A percentile compares a stretch with the other conserved stretches of the same genome.
Evolutionary conservation across 768 basidiomycete genomes (phyloP).

Genomic region (Lentinula sp.): DNA sequence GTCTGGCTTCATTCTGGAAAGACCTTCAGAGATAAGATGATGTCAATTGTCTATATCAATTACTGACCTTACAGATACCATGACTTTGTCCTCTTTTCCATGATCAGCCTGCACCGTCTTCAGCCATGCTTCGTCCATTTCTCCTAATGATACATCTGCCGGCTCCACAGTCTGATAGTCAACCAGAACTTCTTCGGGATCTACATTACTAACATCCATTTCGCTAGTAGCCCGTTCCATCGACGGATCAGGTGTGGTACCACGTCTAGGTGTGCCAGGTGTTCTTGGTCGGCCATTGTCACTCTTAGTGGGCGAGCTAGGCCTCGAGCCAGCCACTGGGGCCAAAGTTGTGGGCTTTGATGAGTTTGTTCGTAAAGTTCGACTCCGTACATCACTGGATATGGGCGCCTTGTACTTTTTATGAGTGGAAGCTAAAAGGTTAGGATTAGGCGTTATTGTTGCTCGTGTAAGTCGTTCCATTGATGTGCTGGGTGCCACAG

Average conservation of each 20-base stretch:
- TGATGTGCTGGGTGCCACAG: conserved; percentile 26
- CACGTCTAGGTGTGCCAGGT: conserved; percentile 42
- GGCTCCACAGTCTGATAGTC: conserved; percentile 69
- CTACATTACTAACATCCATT: conserved; percentile 72
- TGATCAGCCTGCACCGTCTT: conserved; percentile 37
- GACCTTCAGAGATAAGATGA: not conserved
- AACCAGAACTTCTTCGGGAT: conserved; percentile 70
- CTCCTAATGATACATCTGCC: conserved; percentile 53
- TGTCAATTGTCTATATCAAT: not conserved
- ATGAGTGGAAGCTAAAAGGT: conserved; percentile 30
- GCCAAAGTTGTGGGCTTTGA: conserved; percentile 25
- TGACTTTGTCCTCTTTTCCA: conserved; percentile 79
- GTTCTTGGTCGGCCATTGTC: conserved; percentile 40
- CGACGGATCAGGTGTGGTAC: conserved; percentile 39
- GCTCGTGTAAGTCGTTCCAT: conserved; percentile 26
- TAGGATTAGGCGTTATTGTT: conserved; percentile 19
- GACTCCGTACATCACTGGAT: conserved; percentile 35
- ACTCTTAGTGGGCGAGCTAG: conserved; percentile 31
- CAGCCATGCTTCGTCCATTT: conserved; percentile 57
- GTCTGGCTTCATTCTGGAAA: conserved; percentile 54
- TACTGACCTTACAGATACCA: conserved; percentile 66
- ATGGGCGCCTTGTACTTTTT: conserved; percentile 68
- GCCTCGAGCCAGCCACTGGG: conserved; percentile 44
- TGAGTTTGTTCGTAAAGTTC: conserved; percentile 11
- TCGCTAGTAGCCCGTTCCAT: conserved; percentile 47